Conservation (phyloP, 1,284 basidiomycete species). For the Laetiporus sulphureus region DNA sequence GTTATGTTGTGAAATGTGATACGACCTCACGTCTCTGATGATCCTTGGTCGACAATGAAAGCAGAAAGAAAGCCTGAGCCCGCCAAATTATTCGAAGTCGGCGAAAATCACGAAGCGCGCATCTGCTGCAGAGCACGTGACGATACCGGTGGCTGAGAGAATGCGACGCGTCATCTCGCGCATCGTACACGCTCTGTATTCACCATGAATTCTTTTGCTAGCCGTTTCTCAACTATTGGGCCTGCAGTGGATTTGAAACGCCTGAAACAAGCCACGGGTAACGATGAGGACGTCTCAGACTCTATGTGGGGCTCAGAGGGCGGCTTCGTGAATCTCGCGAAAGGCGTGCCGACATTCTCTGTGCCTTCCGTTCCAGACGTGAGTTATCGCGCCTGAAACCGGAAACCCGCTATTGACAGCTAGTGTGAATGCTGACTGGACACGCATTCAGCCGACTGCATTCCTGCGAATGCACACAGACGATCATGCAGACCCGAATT, state of each 20-base stretch:
- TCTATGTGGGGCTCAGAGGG: conserved; percentile 75
- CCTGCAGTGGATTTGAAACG: conserved; percentile 43
- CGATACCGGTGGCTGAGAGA: too few species aligned
- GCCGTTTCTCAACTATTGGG: conserved; percentile 55
- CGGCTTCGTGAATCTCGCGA: conserved; percentile 69
- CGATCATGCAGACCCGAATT: conserved; percentile 87
- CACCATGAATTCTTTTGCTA: conserved; percentile 74
- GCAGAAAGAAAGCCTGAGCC: too few species aligned
- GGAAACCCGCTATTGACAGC: too few species aligned
- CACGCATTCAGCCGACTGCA: conserved; percentile 64
- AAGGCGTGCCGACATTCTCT: conserved; percentile 63
- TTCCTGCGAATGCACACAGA: conserved; percentile 91
- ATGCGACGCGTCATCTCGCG: conserved; percentile 51
- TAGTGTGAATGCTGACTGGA: too few species aligned
- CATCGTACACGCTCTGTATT: conserved; percentile 10
- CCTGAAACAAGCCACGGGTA: conserved; percentile 41
- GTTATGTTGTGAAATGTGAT: conserved; percentile 13
- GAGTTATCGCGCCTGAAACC: too few species aligned
- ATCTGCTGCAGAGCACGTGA: too few species aligned
- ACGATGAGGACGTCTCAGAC: conserved; percentile 59
- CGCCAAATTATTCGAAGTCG: too few species aligned
- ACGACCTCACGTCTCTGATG: conserved; percentile 66
- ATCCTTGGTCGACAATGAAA: conserved; percentile 84
- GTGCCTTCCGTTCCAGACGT: conserved; percentile 72
- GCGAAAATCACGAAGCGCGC: too few species aligned